A percentile compares a stretch with the other conserved stretches of the same genome.
Conservation (phyloP, 2,329 filamentous ascomycete species). For the Cladophialophora bantiana region DNA sequence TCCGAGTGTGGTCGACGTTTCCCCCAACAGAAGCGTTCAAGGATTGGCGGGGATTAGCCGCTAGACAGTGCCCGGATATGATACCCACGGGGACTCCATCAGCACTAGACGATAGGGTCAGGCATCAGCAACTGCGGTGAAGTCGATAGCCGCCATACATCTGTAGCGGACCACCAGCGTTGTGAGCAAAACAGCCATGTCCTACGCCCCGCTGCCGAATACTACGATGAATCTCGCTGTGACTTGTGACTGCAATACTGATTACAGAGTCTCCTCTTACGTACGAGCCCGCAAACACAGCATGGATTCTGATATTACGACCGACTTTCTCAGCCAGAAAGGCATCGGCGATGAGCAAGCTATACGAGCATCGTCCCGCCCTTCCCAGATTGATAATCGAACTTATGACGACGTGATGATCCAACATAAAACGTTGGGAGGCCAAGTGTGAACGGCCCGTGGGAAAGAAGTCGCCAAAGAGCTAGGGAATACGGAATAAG, state of each 20-base stretch:
- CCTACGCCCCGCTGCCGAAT: no score
- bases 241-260: background rate
- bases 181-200: no score
- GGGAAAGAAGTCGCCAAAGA: background rate
- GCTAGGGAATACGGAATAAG: background rate
- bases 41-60: background rate
- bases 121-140: no score
- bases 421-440: background rate
- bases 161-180: no score
- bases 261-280: background rate
- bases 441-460: background rate
- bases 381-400: background rate
- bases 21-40: no score
- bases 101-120: background rate
- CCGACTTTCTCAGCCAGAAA: background rate
- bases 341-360: background rate
- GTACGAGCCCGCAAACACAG: background rate
- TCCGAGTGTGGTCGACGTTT: no score
- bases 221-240: background rate
- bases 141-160: no score
- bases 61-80: slow-evolving; percentile 3
- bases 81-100: background rate
- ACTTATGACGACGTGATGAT: slow-evolving; percentile 1
- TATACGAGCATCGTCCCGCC: background rate
- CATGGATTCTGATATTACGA: background rate